These are phyloP conservation scores for Colletotrichum australisinense DNA, from an alignment of 2,329 filamentous ascomycete species.

Conservation along the genomic window DNA sequence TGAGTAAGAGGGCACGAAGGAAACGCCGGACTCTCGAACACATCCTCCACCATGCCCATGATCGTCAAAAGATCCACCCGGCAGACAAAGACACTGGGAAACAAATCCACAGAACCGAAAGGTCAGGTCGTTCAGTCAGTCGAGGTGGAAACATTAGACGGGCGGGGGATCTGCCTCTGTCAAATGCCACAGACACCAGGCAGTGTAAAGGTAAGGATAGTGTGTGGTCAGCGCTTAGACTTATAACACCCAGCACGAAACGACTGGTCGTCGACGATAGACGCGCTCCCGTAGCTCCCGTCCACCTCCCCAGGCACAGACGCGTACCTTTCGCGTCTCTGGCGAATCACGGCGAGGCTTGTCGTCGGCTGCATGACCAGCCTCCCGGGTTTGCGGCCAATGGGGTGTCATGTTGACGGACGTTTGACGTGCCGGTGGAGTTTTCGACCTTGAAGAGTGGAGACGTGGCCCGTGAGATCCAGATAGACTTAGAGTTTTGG, in stretches of 20 bases:
- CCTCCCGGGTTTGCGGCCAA: constrained; percentile 6
- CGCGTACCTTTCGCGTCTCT: constrained; percentile 10
- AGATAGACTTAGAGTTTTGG: background rate
- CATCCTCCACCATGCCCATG: background rate
- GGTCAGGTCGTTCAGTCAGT: background rate
- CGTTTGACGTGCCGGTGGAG: background rate
- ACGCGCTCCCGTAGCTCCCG: constrained; percentile 13
- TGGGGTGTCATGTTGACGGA: background rate
- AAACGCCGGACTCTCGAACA: background rate
- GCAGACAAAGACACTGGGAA: background rate
- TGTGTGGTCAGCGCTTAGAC: constrained; percentile 15
- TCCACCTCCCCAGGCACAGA: background rate
- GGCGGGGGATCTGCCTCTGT: background rate
- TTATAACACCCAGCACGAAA: background rate
- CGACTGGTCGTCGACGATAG: constrained; percentile 16
- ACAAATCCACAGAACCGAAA: background rate
- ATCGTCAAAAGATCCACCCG: background rate
- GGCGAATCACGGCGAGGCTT: background rate
- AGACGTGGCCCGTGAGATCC: background rate
- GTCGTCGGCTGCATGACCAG: background rate
- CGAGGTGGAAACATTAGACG: background rate
- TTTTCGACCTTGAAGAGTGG: background rate
- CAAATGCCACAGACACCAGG: too few relatives aligned
- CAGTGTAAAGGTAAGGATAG: too few relatives aligned
- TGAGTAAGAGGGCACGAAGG: background rate